Base-by-base conservation (phyloP, 2,329 filamentous ascomycete genomes). In the Trichoderma gracile region DNA sequence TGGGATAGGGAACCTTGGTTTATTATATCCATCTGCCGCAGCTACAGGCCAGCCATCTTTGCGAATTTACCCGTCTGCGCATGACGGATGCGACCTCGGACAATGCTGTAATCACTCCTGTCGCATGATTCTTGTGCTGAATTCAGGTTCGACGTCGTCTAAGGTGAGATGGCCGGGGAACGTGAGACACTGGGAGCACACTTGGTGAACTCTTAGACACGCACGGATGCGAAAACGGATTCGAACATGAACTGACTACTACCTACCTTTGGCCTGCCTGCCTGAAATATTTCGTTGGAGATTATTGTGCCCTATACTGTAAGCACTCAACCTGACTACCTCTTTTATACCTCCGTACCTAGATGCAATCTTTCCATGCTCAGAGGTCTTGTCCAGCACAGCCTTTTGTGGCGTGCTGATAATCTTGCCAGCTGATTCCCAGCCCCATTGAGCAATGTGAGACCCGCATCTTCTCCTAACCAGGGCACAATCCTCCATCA, bases 111-210 rank as follows among this genome's bases (percentile, higher is more conserved):
- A 27, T 19, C 3, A 15, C 3, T 27, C 10, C 5, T 52, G 49
- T 15, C 30, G 27, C 49, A 38, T 38, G 27, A 23, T 27, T 33
- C 19, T 5, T 55, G 30, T 19, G 47, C 60, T 55, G 40, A 25
- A 27, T 55, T 63, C 50, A 53, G 50, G 10, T 43, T 27, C 46
- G 15, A 1, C 23, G 3, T 17, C 19, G n/a, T 14, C 3, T 10
- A 38, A 2, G 38, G 23, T 17, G 5, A 23, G 21, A 25, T 10
- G 43, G 8, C 33, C 7, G 23, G 14, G 21, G 1, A 25, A 63
- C 42, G 27, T 57, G 53, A 63, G 61, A 63, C 61, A 63, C 42
- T n/a, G 15, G 43, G 23, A 3, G 33, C 33, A 14, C 61, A 57
- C 21, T n/a, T 15, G 27, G 27, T 12, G n/a, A 30, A 14, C 19